Base-by-base conservation (phyloP, 805 yeast genomes). In the Jamesozyma gamospora region DNA sequence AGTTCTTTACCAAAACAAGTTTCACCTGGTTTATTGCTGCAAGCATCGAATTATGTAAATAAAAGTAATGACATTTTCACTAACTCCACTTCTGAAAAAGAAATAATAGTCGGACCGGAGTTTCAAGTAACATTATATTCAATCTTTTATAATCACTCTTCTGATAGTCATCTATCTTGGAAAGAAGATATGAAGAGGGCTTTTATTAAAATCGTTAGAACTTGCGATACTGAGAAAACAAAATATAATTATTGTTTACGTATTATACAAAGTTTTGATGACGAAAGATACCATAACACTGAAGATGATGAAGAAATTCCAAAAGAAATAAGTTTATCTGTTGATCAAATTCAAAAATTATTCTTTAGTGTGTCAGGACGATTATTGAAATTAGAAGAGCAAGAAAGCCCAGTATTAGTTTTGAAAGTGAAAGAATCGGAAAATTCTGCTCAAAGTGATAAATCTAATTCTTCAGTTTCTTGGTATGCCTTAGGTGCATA, bases 341-440 rank as follows among this genome's bases (percentile, higher is more conserved):
- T 78, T 3, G 52, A 62, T 13, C 49, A 61, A 4, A 64, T 82
- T 2, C 58, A 67, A 3, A 66, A 75, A 41, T 55, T 81, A 34
- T 82, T 79, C 47, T 82, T 79, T 55, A 74, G 79, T 43, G 82
- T 82, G 2, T 77, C 85, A 4, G 90, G 88, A 0, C 70, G 70
- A 40, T 56, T 82, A 15, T 65, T 82, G 21, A 73, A 72, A 36
- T 58, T 83, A 13, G 82, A 79, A 31, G 83, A 77, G 32, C 66
- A 75, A 31, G 67, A 68, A 34, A 62, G 76, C 0, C 86, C 92
- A 0, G 90, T 82, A 0, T 61, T 82, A 38, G 78, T 82, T 1
- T 52, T 82, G 28, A 83, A 82, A 49, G 53, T 32, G 15, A 13
- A 16, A n/a, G 38, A 39, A 13, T 19, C 16, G 9, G 14, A 17